phyloP scores from a whole-genome alignment of 2,329 filamentous ascomycete species.

The Colletotrichum sp. region DNA sequence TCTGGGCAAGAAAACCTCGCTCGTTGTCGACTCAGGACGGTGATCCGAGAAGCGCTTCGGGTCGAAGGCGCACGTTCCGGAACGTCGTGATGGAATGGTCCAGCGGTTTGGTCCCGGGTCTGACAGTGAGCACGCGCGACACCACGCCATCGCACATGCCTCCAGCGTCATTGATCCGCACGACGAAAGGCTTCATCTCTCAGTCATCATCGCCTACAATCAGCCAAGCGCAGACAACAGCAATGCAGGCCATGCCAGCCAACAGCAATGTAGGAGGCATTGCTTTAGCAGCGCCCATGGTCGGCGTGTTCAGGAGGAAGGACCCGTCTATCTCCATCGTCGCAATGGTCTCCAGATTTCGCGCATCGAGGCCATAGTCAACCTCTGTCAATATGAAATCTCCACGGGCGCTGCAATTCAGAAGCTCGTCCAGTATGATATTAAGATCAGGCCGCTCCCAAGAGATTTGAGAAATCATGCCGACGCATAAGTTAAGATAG shows the following conservation, averaged over 20 bases:
- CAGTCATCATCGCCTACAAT: slow-evolving; percentile 28
- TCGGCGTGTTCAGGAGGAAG: slow-evolving; percentile 38
- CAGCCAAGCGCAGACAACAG: slow-evolving; percentile 36
- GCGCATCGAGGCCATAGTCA: slow-evolving; percentile 42
- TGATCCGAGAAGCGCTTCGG: slow-evolving; percentile 31
- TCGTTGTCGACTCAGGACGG: slow-evolving; percentile 9
- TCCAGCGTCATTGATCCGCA: slow-evolving; percentile 28
- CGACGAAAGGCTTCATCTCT: slow-evolving; percentile 35
- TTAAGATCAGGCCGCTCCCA: no score
- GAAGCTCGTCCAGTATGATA: no score
- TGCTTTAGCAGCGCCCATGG: slow-evolving; percentile 33
- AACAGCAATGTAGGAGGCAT: slow-evolving; percentile 30
- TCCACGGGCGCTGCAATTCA: slow-evolving; percentile 28
- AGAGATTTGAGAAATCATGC: no score
- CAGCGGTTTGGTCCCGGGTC: slow-evolving; percentile 32
- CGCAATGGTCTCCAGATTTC: slow-evolving; percentile 42
- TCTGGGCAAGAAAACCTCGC: slow-evolving; percentile 32
- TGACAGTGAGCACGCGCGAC: slow-evolving; percentile 27
- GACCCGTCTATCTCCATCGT: slow-evolving; percentile 35
- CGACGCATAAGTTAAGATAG: no score
- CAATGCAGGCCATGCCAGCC: slow-evolving; percentile 30
- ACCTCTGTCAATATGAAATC: slow-evolving; percentile 45
- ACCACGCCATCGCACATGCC: slow-evolving; percentile 32
- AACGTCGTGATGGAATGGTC: slow-evolving; percentile 39
- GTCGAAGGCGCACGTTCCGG: slow-evolving; percentile 30